Conservation (phyloP, 2,329 filamentous ascomycete genomes). For the Colletotrichum agaves region DNA sequence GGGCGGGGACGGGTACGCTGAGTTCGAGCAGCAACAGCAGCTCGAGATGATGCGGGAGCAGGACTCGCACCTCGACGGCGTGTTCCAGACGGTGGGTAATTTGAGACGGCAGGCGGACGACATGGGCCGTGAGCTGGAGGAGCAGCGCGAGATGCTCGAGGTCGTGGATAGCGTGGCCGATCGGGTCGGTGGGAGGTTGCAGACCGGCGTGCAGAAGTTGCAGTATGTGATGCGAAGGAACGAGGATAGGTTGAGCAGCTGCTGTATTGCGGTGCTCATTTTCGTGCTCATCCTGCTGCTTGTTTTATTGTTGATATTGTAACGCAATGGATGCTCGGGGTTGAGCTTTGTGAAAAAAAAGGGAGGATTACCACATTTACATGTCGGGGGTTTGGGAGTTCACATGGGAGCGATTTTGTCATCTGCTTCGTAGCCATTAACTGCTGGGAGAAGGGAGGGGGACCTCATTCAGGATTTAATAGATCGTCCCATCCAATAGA, state of each 20-base stretch:
- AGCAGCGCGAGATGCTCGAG: constrained; percentile 90
- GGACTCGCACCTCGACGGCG: constrained; percentile 90
- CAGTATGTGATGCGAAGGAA: constrained; percentile 86
- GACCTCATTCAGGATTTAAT: background rate
- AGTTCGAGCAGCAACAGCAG: constrained; percentile 93
- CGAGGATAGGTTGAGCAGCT: constrained; percentile 88
- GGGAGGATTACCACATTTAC: background rate
- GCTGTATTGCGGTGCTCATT: constrained; percentile 90
- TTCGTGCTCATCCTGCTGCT: constrained; percentile 88
- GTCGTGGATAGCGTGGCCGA: constrained; percentile 87
- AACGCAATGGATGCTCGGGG: constrained; percentile 35
- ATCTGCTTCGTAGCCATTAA: background rate
- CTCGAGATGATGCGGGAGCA: constrained; percentile 93
- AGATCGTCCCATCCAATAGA: constrained; percentile 22
- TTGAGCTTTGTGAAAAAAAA: background rate
- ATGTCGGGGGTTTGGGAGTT: constrained; percentile 27
- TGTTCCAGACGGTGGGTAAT: constrained; percentile 93
- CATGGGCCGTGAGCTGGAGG: constrained; percentile 96
- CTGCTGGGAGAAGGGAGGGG: background rate
- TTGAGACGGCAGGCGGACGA: constrained; percentile 89
- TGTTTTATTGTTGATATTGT: constrained; percentile 77
- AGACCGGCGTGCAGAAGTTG: constrained; percentile 88
- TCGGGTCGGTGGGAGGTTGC: constrained; percentile 85
- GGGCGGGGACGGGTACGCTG: constrained; percentile 71
- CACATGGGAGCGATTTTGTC: constrained; percentile 16